Conservation (phyloP, 257 asterid species). For the Verbena officinalis region DNA sequence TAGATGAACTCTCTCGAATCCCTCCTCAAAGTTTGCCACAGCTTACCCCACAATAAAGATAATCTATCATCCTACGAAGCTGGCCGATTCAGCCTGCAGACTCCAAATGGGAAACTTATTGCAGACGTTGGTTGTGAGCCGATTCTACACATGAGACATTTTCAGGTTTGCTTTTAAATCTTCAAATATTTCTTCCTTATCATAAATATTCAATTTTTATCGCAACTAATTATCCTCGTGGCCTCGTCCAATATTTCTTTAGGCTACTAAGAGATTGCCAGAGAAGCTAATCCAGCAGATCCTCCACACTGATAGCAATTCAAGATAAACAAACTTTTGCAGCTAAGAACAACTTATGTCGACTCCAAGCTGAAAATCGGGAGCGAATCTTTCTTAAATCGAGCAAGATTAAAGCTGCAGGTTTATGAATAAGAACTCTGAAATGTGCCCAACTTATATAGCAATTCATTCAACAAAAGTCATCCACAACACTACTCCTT, state of each 20-base stretch:
- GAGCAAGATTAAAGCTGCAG: constrained; percentile 1
- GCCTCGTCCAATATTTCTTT: not conserved
- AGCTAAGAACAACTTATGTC: not conserved
- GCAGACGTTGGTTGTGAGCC: constrained; percentile 99
- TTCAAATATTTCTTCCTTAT: not conserved
- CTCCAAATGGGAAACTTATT: constrained; percentile 79
- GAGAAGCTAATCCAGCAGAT: constrained; percentile 78
- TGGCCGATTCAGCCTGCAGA: constrained; percentile 70
- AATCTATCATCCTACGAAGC: constrained; percentile 77
- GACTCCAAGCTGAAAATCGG: constrained; percentile 1
- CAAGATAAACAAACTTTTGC: constrained; percentile 26
- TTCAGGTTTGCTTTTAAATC: constrained; percentile 60
- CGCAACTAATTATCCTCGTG: constrained; percentile 10
- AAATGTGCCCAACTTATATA: not conserved
- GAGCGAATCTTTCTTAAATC: not conserved
- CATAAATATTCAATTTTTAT: not conserved
- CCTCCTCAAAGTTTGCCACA: constrained; percentile 70
- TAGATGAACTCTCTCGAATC: constrained; percentile 94
- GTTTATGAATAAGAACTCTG: not conserved
- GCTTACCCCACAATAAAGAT: constrained; percentile 61
- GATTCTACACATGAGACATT: constrained; percentile 91
- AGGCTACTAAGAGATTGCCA: constrained; percentile 81
- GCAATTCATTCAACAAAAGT: not conserved
- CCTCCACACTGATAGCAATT: constrained; percentile 40
- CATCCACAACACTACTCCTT: not conserved